Evolutionary conservation across 805 yeast genomes (phyloP).

Genomic region (Metschnikowia borealis): DNA sequence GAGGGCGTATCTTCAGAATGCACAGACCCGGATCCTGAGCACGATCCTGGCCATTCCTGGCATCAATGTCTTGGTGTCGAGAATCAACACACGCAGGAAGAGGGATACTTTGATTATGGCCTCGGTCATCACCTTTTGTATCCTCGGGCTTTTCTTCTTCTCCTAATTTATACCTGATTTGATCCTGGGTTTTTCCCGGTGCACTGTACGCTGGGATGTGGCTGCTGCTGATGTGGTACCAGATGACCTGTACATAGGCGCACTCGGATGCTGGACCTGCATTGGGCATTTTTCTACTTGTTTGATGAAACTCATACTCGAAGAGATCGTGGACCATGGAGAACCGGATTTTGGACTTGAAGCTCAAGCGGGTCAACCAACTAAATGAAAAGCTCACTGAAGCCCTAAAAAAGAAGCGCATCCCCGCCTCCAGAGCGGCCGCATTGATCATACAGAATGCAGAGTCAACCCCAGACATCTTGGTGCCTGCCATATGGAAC

Average conservation of each 20-base stretch:
- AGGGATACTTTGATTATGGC: conserved; percentile 87
- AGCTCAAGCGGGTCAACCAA: conserved; percentile 57
- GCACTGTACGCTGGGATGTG: neutral
- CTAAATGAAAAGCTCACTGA: conserved; percentile 51
- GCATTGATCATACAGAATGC: conserved; percentile 42
- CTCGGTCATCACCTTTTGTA: conserved; percentile 64
- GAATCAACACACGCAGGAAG: conserved; percentile 83
- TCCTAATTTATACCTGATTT: conserved; percentile 6
- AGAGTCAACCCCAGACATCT: conserved; percentile 43
- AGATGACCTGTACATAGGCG: neutral
- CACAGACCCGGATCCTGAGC: conserved; percentile 59
- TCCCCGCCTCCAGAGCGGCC: conserved; percentile 62
- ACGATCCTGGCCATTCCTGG: conserved; percentile 78
- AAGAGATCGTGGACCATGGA: conserved; percentile 15
- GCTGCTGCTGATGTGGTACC: conserved; percentile 1
- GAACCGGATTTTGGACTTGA: conserved; percentile 48
- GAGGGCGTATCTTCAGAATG: conserved; percentile 55
- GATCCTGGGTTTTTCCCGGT: neutral
- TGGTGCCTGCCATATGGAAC: conserved; percentile 45
- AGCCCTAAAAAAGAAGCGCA: conserved; percentile 51
- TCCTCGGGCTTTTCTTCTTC: conserved; percentile 57
- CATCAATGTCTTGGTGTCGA: conserved; percentile 64
- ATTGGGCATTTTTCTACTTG: neutral
- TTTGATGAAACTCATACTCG: neutral
- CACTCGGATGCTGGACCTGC: neutral